These are phyloP conservation scores for Paxillus involutus DNA, from an alignment of 768 basidiomycete species.

Conservation along the genomic window DNA sequence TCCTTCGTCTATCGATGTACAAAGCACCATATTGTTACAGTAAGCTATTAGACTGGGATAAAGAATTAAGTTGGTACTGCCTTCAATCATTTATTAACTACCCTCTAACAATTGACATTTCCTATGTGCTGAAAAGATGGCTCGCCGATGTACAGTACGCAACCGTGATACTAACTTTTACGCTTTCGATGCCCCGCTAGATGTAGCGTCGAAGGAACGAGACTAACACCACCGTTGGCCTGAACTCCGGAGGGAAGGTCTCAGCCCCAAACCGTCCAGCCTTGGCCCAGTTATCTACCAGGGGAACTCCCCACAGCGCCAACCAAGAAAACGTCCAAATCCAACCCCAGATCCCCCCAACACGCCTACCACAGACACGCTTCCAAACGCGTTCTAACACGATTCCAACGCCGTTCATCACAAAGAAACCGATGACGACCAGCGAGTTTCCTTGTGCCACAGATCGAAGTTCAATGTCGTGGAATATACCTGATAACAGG, in stretches of 20 bases:
- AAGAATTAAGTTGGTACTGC: too few relatives aligned
- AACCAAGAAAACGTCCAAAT: conserved; percentile 56
- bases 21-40: too few relatives aligned
- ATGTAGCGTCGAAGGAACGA: conserved; percentile 1
- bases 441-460: conserved; percentile 49
- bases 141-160: too few relatives aligned
- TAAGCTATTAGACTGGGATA: too few relatives aligned
- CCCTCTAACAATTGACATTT: too few relatives aligned
- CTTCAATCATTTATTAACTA: too few relatives aligned
- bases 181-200: background rate
- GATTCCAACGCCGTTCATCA: conserved; percentile 52
- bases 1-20: too few relatives aligned
- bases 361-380: conserved; percentile 38
- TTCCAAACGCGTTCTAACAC: conserved; percentile 50
- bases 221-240: conserved; percentile 27
- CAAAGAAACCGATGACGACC: conserved; percentile 48
- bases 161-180: too few relatives aligned
- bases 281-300: conserved; percentile 41
- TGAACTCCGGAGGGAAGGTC: conserved; percentile 6
- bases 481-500: conserved; percentile 55
- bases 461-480: conserved; percentile 55
- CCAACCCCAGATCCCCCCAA: conserved; percentile 47
- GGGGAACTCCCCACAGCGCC: conserved; percentile 44
- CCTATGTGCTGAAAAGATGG: too few relatives aligned
- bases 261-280: conserved; percentile 12